A percentile compares a stretch with the other conserved stretches of the same genome.
Conservation (phyloP, 495 filamentous ascomycete genomes). For the Hypoxylon subgilvum region DNA sequence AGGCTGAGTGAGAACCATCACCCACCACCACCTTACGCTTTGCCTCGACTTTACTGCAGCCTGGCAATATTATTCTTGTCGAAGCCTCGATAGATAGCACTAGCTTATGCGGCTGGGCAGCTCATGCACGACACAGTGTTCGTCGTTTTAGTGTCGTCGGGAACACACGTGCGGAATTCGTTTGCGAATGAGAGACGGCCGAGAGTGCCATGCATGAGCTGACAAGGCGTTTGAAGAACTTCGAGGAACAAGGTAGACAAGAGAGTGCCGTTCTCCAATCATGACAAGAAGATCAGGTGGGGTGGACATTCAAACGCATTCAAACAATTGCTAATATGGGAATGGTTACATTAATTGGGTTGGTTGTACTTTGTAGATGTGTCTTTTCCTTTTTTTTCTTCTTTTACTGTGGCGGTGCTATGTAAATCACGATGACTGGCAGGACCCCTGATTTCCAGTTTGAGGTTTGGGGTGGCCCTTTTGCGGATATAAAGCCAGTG, state of each 20-base stretch:
- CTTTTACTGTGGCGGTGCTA: slow-evolving; percentile 32
- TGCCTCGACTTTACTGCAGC: slow-evolving; percentile 12
- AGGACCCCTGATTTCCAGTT: slow-evolving; percentile 34
- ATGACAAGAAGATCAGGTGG: no score
- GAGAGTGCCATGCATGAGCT: slow-evolving; percentile 6
- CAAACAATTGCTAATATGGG: no score
- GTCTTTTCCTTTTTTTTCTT: slow-evolving; percentile 3
- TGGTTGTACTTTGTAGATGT: background rate
- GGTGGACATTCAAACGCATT: no score
- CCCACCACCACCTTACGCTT: no score
- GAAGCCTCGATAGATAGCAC: slow-evolving; percentile 23
- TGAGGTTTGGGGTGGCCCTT: slow-evolving; percentile 16
- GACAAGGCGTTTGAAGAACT: background rate
- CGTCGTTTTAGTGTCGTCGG: background rate
- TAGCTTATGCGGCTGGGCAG: slow-evolving; percentile 1
- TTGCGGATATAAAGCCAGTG: slow-evolving; percentile 44
- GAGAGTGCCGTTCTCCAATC: background rate
- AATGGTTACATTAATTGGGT: background rate
- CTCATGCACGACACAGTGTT: background rate
- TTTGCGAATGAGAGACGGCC: slow-evolving; percentile 18
- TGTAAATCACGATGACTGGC: slow-evolving; percentile 33
- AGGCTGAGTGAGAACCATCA: slow-evolving; percentile 25
- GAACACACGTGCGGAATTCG: slow-evolving; percentile 30
- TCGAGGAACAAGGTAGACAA: background rate
- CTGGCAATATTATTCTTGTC: slow-evolving; percentile 1